Conservation (phyloP, 495 filamentous ascomycete species). For the Tetracladium marchalianum region DNA sequence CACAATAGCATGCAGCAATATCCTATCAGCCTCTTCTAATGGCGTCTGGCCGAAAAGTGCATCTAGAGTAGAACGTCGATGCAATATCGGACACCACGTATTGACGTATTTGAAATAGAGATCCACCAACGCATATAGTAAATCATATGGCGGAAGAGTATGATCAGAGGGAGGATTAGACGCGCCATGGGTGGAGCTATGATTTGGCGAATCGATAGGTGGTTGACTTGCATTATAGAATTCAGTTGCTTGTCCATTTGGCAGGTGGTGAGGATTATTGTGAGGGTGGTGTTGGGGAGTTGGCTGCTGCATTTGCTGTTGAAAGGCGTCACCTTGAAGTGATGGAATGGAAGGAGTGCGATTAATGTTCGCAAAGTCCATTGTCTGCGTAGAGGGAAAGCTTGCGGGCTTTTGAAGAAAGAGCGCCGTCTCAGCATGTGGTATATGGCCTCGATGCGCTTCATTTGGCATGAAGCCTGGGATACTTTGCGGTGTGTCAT, state of each 20-base stretch:
- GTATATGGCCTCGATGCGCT: conserved; percentile 31
- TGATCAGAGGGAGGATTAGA: conserved; percentile 40
- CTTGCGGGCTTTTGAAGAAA: conserved; percentile 51
- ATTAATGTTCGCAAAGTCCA: conserved; percentile 18
- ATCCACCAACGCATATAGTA: conserved; percentile 71
- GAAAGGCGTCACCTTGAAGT: conserved; percentile 16
- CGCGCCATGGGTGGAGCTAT: conserved; percentile 26
- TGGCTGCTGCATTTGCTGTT: conserved; percentile 12
- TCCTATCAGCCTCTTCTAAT: conserved; percentile 64
- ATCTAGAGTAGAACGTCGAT: conserved; percentile 69
- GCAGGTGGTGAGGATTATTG: conserved; percentile 1
- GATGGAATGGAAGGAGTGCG: conserved; percentile 16
- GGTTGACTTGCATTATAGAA: conserved; percentile 32
- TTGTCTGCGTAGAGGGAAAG: conserved; percentile 17
- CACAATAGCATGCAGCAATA: conserved; percentile 78
- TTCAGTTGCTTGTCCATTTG: conserved; percentile 12
- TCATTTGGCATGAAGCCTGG: conserved; percentile 28
- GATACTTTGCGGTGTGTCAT: conserved; percentile 24
- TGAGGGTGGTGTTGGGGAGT: conserved; percentile 5
- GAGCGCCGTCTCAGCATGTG: conserved; percentile 50
- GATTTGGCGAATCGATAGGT: conserved; percentile 33
- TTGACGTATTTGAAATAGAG: conserved; percentile 89
- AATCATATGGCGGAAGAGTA: conserved; percentile 75
- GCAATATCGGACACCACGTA: conserved; percentile 80
- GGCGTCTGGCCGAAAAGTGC: conserved; percentile 69